Conservation (phyloP, 371 early-diverging fungal species). For the Coemansia sp. region DNA sequence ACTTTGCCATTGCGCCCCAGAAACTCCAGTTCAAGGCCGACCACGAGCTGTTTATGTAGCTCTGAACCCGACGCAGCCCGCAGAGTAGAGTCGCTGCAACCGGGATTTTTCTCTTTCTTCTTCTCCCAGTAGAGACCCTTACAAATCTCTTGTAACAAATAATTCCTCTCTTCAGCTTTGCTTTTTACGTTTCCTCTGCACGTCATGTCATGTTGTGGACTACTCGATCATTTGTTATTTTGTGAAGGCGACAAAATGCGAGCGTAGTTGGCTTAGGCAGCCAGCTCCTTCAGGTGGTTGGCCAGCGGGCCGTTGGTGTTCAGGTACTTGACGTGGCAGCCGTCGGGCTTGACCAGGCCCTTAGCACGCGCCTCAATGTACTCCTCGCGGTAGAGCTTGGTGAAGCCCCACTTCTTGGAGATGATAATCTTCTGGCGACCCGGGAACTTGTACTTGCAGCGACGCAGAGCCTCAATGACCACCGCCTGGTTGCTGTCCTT, state of each 20-base stretch:
- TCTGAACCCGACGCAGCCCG: too few relatives aligned
- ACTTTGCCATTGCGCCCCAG: slow-evolving; percentile 41
- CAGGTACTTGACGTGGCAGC: slow-evolving; percentile 97
- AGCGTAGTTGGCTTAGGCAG: too few relatives aligned
- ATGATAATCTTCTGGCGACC: slow-evolving; percentile 99
- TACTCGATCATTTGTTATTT: too few relatives aligned
- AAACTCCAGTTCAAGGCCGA: slow-evolving; percentile 46
- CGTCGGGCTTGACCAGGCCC: slow-evolving; percentile 90
- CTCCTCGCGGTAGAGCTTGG: slow-evolving; percentile 95
- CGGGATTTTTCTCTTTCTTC: background rate
- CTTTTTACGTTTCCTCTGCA: too few relatives aligned
- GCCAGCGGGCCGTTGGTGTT: slow-evolving; percentile 85
- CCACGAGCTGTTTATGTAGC: slow-evolving; percentile 39
- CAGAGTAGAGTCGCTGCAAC: too few relatives aligned
- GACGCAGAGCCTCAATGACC: slow-evolving; percentile 98
- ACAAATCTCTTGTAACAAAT: background rate
- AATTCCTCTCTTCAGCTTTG: background rate
- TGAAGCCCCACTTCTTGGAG: slow-evolving; percentile 99
- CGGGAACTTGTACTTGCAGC: slow-evolving; percentile 99
- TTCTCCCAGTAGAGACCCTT: background rate
- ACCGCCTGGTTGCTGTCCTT: slow-evolving; percentile 94
- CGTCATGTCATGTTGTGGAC: too few relatives aligned
- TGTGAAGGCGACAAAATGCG: too few relatives aligned
- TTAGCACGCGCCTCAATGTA: slow-evolving; percentile 78
- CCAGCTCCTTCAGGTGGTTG: slow-evolving; percentile 61